Percentiles rank a stretch among this genome's conserved stretches.
phyloP scores from a whole-genome alignment of 2,329 filamentous ascomycete genomes.

The Drechslerella dactyloides region DNA sequence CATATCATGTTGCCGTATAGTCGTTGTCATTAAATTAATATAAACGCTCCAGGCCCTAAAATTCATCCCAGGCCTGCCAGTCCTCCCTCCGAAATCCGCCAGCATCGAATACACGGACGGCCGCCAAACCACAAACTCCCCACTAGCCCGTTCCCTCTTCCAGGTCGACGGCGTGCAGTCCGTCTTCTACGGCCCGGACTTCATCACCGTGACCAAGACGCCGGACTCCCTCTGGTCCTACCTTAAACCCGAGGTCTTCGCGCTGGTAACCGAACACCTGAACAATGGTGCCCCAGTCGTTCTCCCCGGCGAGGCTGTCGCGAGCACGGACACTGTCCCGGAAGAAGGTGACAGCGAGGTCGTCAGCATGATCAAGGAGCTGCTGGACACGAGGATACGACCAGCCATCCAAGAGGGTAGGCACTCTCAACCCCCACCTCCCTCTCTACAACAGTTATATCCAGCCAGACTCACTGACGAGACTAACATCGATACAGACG shows the following conservation, averaged over 20 bases:
- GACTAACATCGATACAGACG: slow-evolving; percentile 64
- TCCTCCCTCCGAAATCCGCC: slow-evolving; percentile 76
- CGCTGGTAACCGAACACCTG: slow-evolving; percentile 89
- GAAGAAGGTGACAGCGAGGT: slow-evolving; percentile 80
- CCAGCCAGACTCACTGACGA: background rate
- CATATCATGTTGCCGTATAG: too few relatives aligned
- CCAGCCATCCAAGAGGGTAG: slow-evolving; percentile 84
- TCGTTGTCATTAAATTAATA: too few relatives aligned
- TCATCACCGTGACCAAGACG: slow-evolving; percentile 95
- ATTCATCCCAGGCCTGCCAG: slow-evolving; percentile 87
- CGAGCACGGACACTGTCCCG: slow-evolving; percentile 59
- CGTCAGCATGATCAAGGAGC: slow-evolving; percentile 97
- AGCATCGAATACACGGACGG: slow-evolving; percentile 93
- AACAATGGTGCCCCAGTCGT: slow-evolving; percentile 84
- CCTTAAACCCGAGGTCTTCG: slow-evolving; percentile 93
- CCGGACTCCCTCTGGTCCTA: slow-evolving; percentile 89
- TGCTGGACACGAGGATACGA: slow-evolving; percentile 91
- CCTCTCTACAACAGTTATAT: background rate
- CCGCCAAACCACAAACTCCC: slow-evolving; percentile 87
- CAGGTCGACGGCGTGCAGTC: slow-evolving; percentile 93
- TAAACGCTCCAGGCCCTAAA: slow-evolving; percentile 70
- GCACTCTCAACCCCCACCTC: background rate
- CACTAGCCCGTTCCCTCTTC: slow-evolving; percentile 86
- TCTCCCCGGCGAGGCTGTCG: slow-evolving; percentile 64
- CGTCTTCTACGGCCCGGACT: slow-evolving; percentile 92